Evolutionary conservation across 2,329 filamentous ascomycete species (phyloP).

Genomic region (Escovopsis sp.): DNA sequence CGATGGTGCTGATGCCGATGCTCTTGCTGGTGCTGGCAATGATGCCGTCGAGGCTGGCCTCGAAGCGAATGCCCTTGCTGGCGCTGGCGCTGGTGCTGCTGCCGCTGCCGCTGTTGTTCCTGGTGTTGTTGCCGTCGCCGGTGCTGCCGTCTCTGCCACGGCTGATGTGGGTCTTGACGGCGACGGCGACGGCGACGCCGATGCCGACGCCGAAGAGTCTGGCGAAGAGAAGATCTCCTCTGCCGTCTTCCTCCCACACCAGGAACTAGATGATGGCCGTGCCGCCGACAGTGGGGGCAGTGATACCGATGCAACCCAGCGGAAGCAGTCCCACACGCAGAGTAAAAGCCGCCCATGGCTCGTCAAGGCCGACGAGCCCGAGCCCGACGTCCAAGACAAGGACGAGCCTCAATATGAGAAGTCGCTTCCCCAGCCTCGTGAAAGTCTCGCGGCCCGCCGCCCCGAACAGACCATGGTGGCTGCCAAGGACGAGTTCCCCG

Average conservation of each 20-base stretch:
- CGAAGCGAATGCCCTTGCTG: slow-evolving; percentile 61
- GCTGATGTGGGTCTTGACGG: too few species aligned
- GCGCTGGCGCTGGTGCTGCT: not conserved
- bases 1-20: slow-evolving; percentile 36
- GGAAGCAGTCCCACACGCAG: slow-evolving; percentile 27
- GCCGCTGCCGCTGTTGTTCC: too few species aligned
- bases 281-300: slow-evolving; percentile 16
- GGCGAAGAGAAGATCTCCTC: slow-evolving; percentile 80
- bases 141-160: too few species aligned
- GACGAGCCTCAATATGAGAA: slow-evolving; percentile 7
- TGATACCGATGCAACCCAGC: slow-evolving; percentile 30
- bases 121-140: not conserved
- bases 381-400: slow-evolving; percentile 16
- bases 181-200: slow-evolving; percentile 13
- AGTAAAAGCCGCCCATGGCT: slow-evolving; percentile 36
- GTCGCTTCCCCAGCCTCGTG: slow-evolving; percentile 12
- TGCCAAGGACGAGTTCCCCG: slow-evolving; percentile 20
- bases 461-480: slow-evolving; percentile 18
- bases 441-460: slow-evolving; percentile 14
- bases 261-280: slow-evolving; percentile 31
- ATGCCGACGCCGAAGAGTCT: slow-evolving; percentile 40
- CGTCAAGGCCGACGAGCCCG: slow-evolving; percentile 40
- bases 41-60: slow-evolving; percentile 49
- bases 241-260: slow-evolving; percentile 68
- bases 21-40: slow-evolving; percentile 36